phyloP scores from a whole-genome alignment of 768 basidiomycete genomes.

The Termitomyces sp. region DNA sequence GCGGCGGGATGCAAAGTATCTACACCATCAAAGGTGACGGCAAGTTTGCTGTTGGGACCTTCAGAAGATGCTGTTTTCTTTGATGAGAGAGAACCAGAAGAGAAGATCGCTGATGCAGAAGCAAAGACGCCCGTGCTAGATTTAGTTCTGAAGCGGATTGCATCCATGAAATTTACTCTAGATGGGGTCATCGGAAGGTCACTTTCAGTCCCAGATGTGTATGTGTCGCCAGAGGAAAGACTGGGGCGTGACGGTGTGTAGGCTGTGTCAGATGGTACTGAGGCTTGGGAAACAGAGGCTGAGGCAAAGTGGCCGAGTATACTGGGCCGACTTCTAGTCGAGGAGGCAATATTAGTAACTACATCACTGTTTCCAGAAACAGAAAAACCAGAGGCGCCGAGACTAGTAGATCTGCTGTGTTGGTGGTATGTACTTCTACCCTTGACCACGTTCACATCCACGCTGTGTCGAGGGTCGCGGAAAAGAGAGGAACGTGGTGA shows the following conservation, averaged over 20 bases:
- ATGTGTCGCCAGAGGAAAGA: conserved; percentile 58
- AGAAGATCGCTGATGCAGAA: conserved; percentile 20
- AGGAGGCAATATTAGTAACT: conserved; percentile 15
- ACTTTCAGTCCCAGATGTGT: conserved; percentile 42
- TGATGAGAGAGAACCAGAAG: conserved; percentile 28
- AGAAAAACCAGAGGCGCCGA: conserved; percentile 34
- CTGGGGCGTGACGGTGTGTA: conserved; percentile 51
- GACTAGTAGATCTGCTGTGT: conserved; percentile 48
- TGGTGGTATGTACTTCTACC: conserved; percentile 23
- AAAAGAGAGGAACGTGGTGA: conserved; percentile 40
- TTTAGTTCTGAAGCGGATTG: conserved; percentile 32
- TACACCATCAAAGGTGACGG: conserved; percentile 11
- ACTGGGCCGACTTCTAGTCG: conserved; percentile 59
- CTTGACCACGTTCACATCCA: conserved; percentile 21
- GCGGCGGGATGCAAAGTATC: conserved; percentile 6
- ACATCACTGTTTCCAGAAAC: conserved; percentile 8
- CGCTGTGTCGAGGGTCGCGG: conserved; percentile 30
- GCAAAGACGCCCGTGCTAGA: conserved; percentile 30
- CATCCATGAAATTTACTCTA: conserved; percentile 35
- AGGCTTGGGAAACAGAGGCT: conserved; percentile 40
- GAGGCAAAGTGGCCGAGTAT: conserved; percentile 62
- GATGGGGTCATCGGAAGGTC: conserved; percentile 37
- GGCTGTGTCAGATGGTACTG: conserved; percentile 35
- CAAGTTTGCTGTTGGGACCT: conserved; percentile 5
- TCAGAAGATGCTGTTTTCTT: conserved; percentile 18